Evolutionary conservation across 1,284 basidiomycete genomes (phyloP).

Genomic region (Puccinia triticina): DNA sequence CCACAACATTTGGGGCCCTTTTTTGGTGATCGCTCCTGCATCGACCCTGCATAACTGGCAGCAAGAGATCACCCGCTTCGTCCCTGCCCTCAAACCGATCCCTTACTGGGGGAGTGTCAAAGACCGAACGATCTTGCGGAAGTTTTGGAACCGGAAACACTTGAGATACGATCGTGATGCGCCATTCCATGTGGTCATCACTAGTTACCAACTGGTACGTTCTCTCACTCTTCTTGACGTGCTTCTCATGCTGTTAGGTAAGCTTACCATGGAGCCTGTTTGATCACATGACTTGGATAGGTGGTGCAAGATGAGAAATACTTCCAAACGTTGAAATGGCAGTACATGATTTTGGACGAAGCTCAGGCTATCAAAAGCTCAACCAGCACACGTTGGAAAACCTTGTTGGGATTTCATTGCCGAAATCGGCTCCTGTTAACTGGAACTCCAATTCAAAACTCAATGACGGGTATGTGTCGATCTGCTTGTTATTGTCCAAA

Average conservation of each 20-base stretch:
- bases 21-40: slow-evolving; percentile 97
- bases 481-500: not conserved
- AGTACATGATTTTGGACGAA: slow-evolving; percentile 99
- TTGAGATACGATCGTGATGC: slow-evolving; percentile 93
- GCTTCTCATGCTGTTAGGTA: not conserved
- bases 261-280: not conserved
- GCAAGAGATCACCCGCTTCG: slow-evolving; percentile 94
- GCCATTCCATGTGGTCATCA: slow-evolving; percentile 95
- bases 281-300: slow-evolving; percentile 61
- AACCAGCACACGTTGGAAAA: slow-evolving; percentile 96
- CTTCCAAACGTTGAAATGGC: slow-evolving; percentile 97
- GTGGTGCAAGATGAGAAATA: slow-evolving; percentile 97
- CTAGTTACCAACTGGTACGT: slow-evolving; percentile 89
- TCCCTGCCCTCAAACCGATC: slow-evolving; percentile 87
- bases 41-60: slow-evolving; percentile 99
- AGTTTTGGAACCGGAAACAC: slow-evolving; percentile 98
- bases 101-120: slow-evolving; percentile 99
- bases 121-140: slow-evolving; percentile 88
- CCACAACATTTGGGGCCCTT: slow-evolving; percentile 99
- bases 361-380: slow-evolving; percentile 99
- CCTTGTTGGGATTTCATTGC: slow-evolving; percentile 91
- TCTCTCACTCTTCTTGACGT: no score
- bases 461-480: slow-evolving; percentile 82
- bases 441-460: slow-evolving; percentile 98
- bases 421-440: slow-evolving; percentile 93